Evolutionary conservation across 1,284 basidiomycete genomes (phyloP), one percentile per base, ranked within the genome.

Genomic region (Malassezia dermatis): DNA sequence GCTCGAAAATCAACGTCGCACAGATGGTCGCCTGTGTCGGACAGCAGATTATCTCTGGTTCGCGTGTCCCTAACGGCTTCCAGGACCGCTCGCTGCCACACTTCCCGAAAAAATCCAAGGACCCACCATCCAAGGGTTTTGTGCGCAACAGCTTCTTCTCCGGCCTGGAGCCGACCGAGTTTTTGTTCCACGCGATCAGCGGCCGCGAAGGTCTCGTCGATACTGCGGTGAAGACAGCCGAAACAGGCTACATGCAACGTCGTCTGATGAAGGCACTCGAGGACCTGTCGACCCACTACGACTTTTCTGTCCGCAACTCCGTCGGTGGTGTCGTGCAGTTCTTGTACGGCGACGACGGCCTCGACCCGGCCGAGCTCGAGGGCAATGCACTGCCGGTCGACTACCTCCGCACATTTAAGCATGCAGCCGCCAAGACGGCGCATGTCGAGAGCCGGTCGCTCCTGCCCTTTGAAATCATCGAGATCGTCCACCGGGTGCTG

Each of bases 1-100:
- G 93, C 75, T 96, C 93, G 67, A 89, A 91, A 63, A 95, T 98
- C 78, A 98, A 99, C 76, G 94, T 99, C 56, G 94, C 90, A 12
- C 94, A 99, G 78, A 99, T 99, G 94, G 94, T 98, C 56, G 94
- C 94, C 64, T 95, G 91, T 82, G 94, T 99, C 65, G 94, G 94
- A 10, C 94, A 99, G 75, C 94, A 99, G 74, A 96, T 98, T 76
- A 98, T 98, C 64, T 84, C 88, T 23, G 94, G 94, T 21, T 87
- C 89, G 75, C 94, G 94, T 83, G 91, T 99, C 7, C 90, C 90
- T 1, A 88, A 98, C 80, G 94, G 93, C 48, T 98, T 99, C 79
- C 94, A 98, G 77, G 94, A 99, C 77, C 88, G 94, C 44, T 95
- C 94, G 1, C 80, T 99, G 21, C 94, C 94, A 0, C 94, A 99